Evolutionary conservation across 805 yeast species (phyloP).

Genomic region (Saccharomyces paradoxus): DNA sequence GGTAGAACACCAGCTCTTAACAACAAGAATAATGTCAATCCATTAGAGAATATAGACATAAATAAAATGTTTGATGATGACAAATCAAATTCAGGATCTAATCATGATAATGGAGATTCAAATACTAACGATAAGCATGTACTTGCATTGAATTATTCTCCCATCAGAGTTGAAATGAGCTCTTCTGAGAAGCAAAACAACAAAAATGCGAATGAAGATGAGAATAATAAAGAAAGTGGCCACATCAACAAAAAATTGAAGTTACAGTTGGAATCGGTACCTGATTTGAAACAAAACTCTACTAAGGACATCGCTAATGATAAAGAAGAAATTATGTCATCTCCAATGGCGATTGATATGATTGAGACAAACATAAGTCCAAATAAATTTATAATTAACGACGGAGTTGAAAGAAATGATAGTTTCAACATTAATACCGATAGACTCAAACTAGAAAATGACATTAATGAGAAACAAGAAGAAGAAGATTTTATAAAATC

Average conservation of each 20-base stretch:
- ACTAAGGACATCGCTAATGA: neutral
- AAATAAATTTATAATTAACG: neutral
- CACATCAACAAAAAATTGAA: slow-evolving; percentile 15
- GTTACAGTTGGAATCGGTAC: slow-evolving; percentile 12
- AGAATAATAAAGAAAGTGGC: slow-evolving; percentile 3
- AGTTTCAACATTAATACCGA: neutral
- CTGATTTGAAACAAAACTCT: slow-evolving; percentile 11
- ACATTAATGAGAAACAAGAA: neutral
- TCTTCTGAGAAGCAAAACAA: slow-evolving; percentile 11
- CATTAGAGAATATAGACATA: neutral
- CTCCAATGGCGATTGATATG: slow-evolving; percentile 27
- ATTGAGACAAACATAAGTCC: slow-evolving; percentile 8
- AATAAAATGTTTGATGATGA: neutral
- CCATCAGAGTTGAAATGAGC: slow-evolving; percentile 15
- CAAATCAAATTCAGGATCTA: neutral
- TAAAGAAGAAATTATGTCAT: slow-evolving; percentile 1
- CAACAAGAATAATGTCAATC: neutral
- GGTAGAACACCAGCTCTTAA: neutral
- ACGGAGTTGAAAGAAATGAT: neutral
- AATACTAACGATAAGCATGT: neutral
- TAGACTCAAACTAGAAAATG: neutral
- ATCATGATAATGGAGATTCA: neutral
- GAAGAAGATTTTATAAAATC: neutral
- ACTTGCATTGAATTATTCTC: slow-evolving; percentile 15
- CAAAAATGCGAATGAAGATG: slow-evolving; percentile 1